phyloP scores from a whole-genome alignment of 2,329 filamentous ascomycete genomes.

The Pseudogymnoascus sp. region DNA sequence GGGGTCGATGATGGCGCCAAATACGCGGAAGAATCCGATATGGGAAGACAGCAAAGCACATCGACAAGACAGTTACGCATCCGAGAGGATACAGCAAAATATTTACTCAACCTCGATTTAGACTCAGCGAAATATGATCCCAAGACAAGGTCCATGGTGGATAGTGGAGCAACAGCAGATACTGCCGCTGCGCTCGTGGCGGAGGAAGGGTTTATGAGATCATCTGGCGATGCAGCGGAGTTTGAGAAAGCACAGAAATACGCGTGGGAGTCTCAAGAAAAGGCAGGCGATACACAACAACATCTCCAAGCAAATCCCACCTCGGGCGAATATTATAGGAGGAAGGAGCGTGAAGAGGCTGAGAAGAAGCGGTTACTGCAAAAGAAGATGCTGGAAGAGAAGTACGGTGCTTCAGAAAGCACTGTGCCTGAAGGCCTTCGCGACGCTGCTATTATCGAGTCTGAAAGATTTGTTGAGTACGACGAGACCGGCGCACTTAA shows the following conservation, averaged over 20 bases:
- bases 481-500: slow-evolving; percentile 86
- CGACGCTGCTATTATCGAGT: slow-evolving; percentile 65
- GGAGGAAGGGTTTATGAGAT: slow-evolving; percentile 85
- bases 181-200: slow-evolving; percentile 76
- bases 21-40: slow-evolving; percentile 93
- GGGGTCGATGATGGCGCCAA: slow-evolving; percentile 56
- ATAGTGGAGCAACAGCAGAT: slow-evolving; percentile 72
- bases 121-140: slow-evolving; percentile 98
- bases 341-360: slow-evolving; percentile 69
- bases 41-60: slow-evolving; percentile 88
- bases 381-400: slow-evolving; percentile 65
- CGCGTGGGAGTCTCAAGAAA: slow-evolving; percentile 93
- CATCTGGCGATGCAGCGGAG: slow-evolving; percentile 83
- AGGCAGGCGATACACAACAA: slow-evolving; percentile 65
- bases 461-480: slow-evolving; percentile 87
- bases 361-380: slow-evolving; percentile 61
- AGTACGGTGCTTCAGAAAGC: slow-evolving; percentile 67
- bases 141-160: slow-evolving; percentile 86
- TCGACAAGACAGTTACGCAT: slow-evolving; percentile 85
- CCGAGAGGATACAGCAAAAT: slow-evolving; percentile 95
- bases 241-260: slow-evolving; percentile 86
- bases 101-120: slow-evolving; percentile 86
- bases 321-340: slow-evolving; percentile 75
- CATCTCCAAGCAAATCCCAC: slow-evolving; percentile 97
- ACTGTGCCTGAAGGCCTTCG: slow-evolving; percentile 55